A percentile compares a stretch with the other conserved stretches of the same genome.
These are phyloP conservation scores for Solanum hybrid DNA, from an alignment of 305 asterid species.

Conservation along the genomic window DNA sequence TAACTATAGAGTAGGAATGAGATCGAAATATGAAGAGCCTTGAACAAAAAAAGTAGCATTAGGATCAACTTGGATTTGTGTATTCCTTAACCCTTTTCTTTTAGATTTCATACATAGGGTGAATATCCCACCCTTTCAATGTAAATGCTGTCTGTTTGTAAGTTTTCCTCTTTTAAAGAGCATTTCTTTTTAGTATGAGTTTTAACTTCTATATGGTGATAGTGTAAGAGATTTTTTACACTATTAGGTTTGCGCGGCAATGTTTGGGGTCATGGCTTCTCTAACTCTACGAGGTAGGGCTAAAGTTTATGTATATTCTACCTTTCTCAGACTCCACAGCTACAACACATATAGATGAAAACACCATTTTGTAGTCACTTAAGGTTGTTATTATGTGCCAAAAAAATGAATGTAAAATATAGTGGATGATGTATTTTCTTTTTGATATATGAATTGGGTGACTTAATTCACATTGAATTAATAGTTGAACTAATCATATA, in stretches of 20 bases:
- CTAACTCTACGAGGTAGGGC: background rate
- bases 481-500: background rate
- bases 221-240: background rate
- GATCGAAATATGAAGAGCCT: background rate
- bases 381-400: background rate
- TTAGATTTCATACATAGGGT: background rate
- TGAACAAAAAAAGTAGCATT: background rate
- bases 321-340: rapidly evolving
- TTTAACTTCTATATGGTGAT: background rate
- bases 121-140: background rate
- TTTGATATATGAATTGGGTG: background rate
- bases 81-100: background rate
- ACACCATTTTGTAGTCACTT: background rate
- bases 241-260: background rate
- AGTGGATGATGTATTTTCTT: background rate
- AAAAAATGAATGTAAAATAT: background rate
- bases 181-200: background rate
- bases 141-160: background rate
- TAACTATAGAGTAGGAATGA: conserved; percentile 62
- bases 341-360: background rate
- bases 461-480: background rate
- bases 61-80: background rate
- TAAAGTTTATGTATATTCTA: background rate
- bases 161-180: background rate
- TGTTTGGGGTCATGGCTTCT: background rate